A percentile compares a stretch with the other conserved stretches of the same genome.
These are phyloP conservation scores for Phytophthora pinifolia DNA, from an alignment of 352 stramenopile species.

Conservation along the genomic window DNA sequence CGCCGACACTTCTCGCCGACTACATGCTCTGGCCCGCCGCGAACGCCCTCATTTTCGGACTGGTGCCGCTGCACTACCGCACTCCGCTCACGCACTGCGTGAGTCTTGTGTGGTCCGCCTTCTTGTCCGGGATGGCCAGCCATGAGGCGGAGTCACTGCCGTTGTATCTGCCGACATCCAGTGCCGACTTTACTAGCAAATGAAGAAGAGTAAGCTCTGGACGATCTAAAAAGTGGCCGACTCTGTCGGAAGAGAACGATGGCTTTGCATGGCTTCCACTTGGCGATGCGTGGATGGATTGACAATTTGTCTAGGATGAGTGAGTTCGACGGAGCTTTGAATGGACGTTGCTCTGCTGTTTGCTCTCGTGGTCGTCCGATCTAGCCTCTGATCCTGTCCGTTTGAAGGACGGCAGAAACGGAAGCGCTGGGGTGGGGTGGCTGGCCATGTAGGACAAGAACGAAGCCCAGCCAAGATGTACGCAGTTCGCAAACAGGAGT, in stretches of 20 bases:
- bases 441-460: slow-evolving; percentile 38
- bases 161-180: slow-evolving; percentile 1
- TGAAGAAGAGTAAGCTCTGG: not conserved
- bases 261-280: slow-evolving; percentile 1
- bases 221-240: not conserved
- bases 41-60: slow-evolving; percentile 28
- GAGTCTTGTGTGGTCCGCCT: slow-evolving; percentile 33
- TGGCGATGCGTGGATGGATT: not conserved
- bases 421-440: slow-evolving; percentile 9
- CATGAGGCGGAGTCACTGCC: slow-evolving; percentile 7
- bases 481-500: slow-evolving; percentile 32
- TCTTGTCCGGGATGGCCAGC: slow-evolving; percentile 23
- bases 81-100: slow-evolving; percentile 30
- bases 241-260: too few relatives aligned
- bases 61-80: slow-evolving; percentile 32
- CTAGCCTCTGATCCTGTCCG: not conserved
- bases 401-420: slow-evolving; percentile 14
- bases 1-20: slow-evolving; percentile 25
- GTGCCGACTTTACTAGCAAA: not conserved
- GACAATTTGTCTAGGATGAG: slow-evolving; percentile 1
- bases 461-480: slow-evolving; percentile 35
- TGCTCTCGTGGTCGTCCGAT: not conserved
- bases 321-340: slow-evolving; percentile 5
- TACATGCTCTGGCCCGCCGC: slow-evolving; percentile 33
- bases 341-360: slow-evolving; percentile 2